A percentile compares a stretch with the other conserved stretches of the same genome.
phyloP scores from a whole-genome alignment of 192 early-diverging fungal species.

The Gonapodya sp. region DNA sequence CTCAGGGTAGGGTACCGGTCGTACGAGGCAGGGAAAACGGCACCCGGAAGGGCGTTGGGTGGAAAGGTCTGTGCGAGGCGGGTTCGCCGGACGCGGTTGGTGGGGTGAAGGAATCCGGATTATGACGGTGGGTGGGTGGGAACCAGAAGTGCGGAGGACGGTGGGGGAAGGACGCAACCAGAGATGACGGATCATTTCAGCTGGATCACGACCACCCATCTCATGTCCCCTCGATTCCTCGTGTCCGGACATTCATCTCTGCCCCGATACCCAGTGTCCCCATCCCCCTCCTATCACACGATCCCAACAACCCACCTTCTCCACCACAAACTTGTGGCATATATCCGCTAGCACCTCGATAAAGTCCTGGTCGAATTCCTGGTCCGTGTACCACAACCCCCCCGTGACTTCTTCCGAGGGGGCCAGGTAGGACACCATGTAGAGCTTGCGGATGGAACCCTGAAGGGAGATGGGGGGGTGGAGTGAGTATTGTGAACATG shows the following conservation, averaged over 20 bases:
- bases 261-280: too few species aligned
- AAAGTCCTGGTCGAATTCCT: conserved; percentile 83
- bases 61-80: too few species aligned
- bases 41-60: conserved; percentile 27
- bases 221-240: too few species aligned
- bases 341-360: conserved; percentile 65
- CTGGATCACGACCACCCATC: neutral
- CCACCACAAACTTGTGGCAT: conserved; percentile 63
- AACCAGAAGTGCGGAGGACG: neutral
- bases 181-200: neutral
- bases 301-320: neutral
- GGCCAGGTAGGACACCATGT: conserved; percentile 75
- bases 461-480: conserved; percentile 14
- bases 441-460: conserved; percentile 77
- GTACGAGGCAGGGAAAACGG: conserved; percentile 55
- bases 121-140: neutral
- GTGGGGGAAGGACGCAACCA: neutral
- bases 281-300: too few species aligned
- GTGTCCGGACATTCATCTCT: too few species aligned
- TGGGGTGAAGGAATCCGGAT: conserved; percentile 5
- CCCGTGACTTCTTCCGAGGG: conserved; percentile 85
- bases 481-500: neutral
- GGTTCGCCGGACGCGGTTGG: neutral
- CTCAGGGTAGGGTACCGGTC: conserved; percentile 57
- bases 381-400: conserved; percentile 87